Evolutionary conservation across 495 filamentous ascomycete genomes (phyloP).

Genomic region (Hyaloscypha finlandica): DNA sequence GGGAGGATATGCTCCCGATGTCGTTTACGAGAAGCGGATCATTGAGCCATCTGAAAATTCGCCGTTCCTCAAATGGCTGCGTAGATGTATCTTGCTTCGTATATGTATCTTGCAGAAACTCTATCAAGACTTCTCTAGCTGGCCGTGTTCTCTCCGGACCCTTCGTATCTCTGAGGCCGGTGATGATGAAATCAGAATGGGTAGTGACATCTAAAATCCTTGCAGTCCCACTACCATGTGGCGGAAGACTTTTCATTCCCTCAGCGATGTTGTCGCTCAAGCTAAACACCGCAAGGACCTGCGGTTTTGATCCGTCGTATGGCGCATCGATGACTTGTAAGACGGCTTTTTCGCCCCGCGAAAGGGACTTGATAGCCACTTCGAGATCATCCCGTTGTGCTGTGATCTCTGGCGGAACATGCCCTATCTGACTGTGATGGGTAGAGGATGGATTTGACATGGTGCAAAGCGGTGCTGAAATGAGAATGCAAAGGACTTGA

Average conservation of each 20-base stretch:
- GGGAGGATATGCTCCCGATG: background rate
- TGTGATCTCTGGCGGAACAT: background rate
- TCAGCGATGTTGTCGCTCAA: slow-evolving; percentile 7
- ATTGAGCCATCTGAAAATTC: slow-evolving; percentile 4
- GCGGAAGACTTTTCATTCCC: slow-evolving; percentile 11
- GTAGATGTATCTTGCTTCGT: slow-evolving; percentile 1
- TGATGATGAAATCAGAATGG: slow-evolving; percentile 5
- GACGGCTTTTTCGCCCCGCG: slow-evolving; percentile 10
- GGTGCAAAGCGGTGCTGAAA: slow-evolving; percentile 6
- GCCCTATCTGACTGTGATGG: slow-evolving; percentile 4
- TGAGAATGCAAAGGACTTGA: slow-evolving; percentile 3
- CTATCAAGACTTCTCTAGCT: slow-evolving; percentile 1
- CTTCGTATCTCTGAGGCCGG: slow-evolving; percentile 6
- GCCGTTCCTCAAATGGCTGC: slow-evolving; percentile 10
- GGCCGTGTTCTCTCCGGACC: slow-evolving; percentile 6
- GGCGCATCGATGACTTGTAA: slow-evolving; percentile 12
- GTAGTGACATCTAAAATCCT: slow-evolving; percentile 12
- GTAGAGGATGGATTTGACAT: slow-evolving; percentile 13
- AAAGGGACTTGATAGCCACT: slow-evolving; percentile 13
- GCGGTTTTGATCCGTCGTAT: slow-evolving; percentile 3
- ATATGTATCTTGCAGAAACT: slow-evolving; percentile 9
- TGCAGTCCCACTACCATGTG: slow-evolving; percentile 6
- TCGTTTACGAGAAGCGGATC: background rate
- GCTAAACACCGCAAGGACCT: slow-evolving; percentile 5
- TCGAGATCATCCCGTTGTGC: slow-evolving; percentile 7